These are phyloP conservation scores for Globisporangium nunn DNA, from an alignment of 352 stramenopile species.

Conservation along the genomic window DNA sequence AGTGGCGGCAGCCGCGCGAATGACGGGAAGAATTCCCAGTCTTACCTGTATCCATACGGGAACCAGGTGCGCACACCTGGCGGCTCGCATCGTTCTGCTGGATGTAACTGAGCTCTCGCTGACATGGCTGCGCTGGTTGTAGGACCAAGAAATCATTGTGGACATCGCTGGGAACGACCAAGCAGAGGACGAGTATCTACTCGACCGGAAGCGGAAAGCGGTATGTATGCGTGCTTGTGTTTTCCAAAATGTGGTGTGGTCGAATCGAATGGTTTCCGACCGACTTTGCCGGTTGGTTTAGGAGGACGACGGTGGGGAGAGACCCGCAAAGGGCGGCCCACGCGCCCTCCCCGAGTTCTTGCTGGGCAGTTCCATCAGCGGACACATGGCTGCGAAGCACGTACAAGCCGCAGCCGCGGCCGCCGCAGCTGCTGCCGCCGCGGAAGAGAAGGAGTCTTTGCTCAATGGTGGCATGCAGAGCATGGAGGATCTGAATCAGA, in stretches of 20 bases:
- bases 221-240: constrained; percentile 13
- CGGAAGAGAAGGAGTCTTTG: constrained; percentile 24
- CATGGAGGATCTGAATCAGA: constrained; percentile 48
- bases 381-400: constrained; percentile 81
- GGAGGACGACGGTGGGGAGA: constrained; percentile 47
- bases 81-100: not conserved
- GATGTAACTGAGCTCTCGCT: not conserved
- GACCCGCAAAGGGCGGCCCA: constrained; percentile 40
- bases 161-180: constrained; percentile 77
- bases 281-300: constrained; percentile 1
- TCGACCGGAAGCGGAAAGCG: constrained; percentile 60
- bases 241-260: not conserved
- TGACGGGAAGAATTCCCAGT: constrained; percentile 65
- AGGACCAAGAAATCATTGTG: constrained; percentile 83
- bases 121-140: not conserved
- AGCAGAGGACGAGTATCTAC: constrained; percentile 74
- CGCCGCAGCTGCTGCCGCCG: constrained; percentile 14
- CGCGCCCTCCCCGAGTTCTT: constrained; percentile 75
- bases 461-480: constrained; percentile 34
- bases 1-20: constrained; percentile 22
- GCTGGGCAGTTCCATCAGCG: constrained; percentile 80
- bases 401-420: constrained; percentile 28
- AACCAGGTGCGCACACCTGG: constrained; percentile 25
- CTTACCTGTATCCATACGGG: constrained; percentile 79
- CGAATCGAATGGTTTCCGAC: not conserved